Base-by-base conservation (phyloP, 2,329 filamentous ascomycete genomes). In the Exophiala sp. region DNA sequence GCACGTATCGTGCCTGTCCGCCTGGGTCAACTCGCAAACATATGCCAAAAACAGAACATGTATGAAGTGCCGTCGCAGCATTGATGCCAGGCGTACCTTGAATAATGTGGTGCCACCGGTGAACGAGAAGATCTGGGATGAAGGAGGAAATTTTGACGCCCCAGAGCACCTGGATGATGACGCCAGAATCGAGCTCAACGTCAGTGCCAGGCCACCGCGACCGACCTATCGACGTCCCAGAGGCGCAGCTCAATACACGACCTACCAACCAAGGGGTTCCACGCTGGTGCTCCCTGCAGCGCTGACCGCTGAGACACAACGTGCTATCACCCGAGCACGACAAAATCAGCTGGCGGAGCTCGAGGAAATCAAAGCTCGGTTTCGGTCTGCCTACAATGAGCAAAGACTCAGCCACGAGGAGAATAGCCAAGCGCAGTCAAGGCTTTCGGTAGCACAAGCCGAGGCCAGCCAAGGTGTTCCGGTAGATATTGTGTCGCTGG, bases 1-100 rank as follows among this genome's bases (percentile, higher is more conserved):
- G 42, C 56, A 58, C 42, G 56, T 41, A 9, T 46, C 49, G 14
- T 58, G 56, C 22, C 44, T 58, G n/a, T 58, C 56, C 9, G 56
- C 56, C 9, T 58, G 51, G 51, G 51, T 58, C 19, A 58, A 58
- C 40, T 57, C 51, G 19, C 41, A 46, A 24, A 52, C 49, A 8
- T 55, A 56, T 34, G 24, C 48, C 35, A 57, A 57, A 34, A 56
- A 35, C 40, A 51, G 44, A 24, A 41, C 46, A 8, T 58, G 56
- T 32, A 56, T 57, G 51, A 56, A 57, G 24, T 58, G 56, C 35
- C 56, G 56, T 16, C 46, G 48, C 23, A 22, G n/a, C 19, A 58
- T 58, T 35, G 53, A 56, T 46, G 56, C 53, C 13, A 53, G 48
- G 34, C 40, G 50, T 32, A n/a, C 43, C 27, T 40, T 58, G 48